phyloP scores from a whole-genome alignment of 2,329 filamentous ascomycete species.

The Penicillium palitans region DNA sequence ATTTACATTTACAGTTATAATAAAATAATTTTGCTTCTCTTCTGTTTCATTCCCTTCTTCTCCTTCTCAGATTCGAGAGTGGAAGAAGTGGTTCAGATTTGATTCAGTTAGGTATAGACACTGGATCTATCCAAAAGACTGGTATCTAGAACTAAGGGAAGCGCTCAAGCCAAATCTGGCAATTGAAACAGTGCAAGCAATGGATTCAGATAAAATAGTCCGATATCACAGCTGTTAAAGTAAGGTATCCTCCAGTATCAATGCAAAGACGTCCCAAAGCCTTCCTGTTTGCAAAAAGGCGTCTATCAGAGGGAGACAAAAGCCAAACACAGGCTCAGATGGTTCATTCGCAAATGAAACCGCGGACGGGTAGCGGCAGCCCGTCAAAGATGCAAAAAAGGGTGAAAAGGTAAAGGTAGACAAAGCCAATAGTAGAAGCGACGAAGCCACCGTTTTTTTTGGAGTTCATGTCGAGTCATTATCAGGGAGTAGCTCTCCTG shows the following conservation, averaged over 20 bases:
- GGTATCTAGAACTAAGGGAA: slow-evolving; percentile 2
- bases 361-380: slow-evolving; percentile 12
- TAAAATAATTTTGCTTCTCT: background rate
- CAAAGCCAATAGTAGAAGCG: slow-evolving; percentile 20
- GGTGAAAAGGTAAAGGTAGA: slow-evolving; percentile 2
- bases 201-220: slow-evolving; percentile 12
- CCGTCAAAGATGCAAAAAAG: slow-evolving; percentile 7
- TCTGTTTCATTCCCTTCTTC: background rate
- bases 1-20: background rate
- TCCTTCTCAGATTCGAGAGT: background rate
- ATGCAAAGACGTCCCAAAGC: slow-evolving; percentile 5
- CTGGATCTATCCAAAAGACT: slow-evolving; percentile 4
- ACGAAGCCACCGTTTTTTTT: slow-evolving; percentile 24
- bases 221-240: background rate
- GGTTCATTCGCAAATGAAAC: slow-evolving; percentile 1
- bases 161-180: background rate
- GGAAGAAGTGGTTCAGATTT: slow-evolving; percentile 13
- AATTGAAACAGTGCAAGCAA: slow-evolving; percentile 2
- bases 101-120: background rate
- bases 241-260: background rate
- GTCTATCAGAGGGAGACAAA: slow-evolving; percentile 7
- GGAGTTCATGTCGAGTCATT: slow-evolving; percentile 26
- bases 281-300: slow-evolving; percentile 3
- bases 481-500: slow-evolving; percentile 15
- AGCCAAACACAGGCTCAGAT: background rate